Conservation (phyloP, 1,284 basidiomycete genomes). For the Laetiporus sulphureus region DNA sequence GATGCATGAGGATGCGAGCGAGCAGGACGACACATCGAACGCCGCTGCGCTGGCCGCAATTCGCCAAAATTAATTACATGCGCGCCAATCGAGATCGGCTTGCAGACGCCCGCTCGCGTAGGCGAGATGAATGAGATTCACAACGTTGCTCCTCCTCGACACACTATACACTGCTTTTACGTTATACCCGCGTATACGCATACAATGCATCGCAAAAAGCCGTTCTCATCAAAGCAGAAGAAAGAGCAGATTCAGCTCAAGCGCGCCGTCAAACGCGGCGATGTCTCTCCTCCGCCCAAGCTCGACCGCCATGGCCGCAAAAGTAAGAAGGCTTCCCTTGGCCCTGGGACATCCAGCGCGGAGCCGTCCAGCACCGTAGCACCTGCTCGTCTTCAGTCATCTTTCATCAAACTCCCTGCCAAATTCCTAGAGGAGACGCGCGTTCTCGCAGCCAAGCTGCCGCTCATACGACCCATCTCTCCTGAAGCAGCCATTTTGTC, state of each 20-base stretch:
- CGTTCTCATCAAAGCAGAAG: conserved; percentile 62
- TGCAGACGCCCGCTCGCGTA: too few relatives aligned
- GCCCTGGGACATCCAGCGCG: conserved; percentile 19
- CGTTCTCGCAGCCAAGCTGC: conserved; percentile 44
- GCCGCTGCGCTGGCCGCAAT: too few relatives aligned
- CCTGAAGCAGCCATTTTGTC: conserved; percentile 35
- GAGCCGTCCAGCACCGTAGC: conserved; percentile 41
- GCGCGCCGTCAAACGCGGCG: conserved; percentile 80
- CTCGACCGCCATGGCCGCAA: conserved; percentile 11
- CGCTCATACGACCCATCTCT: conserved; percentile 57
- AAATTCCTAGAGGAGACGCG: conserved; percentile 61
- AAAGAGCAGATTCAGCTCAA: conserved; percentile 67
- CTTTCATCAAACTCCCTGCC: conserved; percentile 61
- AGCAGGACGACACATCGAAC: too few relatives aligned
- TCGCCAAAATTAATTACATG: too few relatives aligned
- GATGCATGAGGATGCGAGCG: too few relatives aligned
- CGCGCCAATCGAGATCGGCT: too few relatives aligned
- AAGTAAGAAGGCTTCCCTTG: conserved; percentile 6
- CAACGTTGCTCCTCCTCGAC: too few relatives aligned
- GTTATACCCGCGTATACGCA: too few relatives aligned
- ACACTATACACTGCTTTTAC: too few relatives aligned
- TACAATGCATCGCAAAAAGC: conserved; percentile 47
- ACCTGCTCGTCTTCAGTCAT: conserved; percentile 67
- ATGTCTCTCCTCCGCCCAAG: conserved; percentile 39
- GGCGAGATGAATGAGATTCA: too few relatives aligned